Evolutionary conservation across 169 alveolate species (phyloP), one percentile per base, ranked within the genome.

Genomic region (Cryptosporidium meleagridis): DNA sequence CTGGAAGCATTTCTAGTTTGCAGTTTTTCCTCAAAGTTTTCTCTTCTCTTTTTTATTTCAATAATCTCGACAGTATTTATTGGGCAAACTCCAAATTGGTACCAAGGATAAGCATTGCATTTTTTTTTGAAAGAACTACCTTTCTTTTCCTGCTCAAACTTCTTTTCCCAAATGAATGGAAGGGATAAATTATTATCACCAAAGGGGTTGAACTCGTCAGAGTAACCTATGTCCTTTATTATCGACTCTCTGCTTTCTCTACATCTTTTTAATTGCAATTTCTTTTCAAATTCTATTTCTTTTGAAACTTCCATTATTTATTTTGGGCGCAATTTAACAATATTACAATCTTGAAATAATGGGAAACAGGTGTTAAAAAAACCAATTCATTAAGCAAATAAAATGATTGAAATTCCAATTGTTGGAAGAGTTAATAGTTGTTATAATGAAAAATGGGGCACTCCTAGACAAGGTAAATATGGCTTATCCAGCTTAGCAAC

Each of bases 161-260:
- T 80, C 80, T 80, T 80, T 48, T 62, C 68, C 89, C 89, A 80
- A 44, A 80, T 80, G 4, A 80, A 80, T 16, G 89, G 89, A 21
- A 67, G 41, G 8, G 89, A 80, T 44, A 80, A 80, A 65, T 41
- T 39, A 39, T 53, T 80, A 26, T 80, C 89, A 5, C 89, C 89
- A 41, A 80, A 80, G 1, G 89, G 89, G 29, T 80, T 80, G 31
- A 29, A 45, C 48, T 80, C 89, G 35, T 80, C 89, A 44, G 89
- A 62, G 29, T 80, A 80, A 2, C 89, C 89, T 18, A 80, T 44
- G n/a, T 41, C 33, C 16, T 29, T 59, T 35, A 80, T 59, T 33
- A 65, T 9, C 10, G 33, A n/a, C 7, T 37, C 65, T 14, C 89
- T 80, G 26, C 48, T 53, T 62, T 59, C 59, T 62, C 73, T 65